Evolutionary conservation across 345 rosid species (phyloP).

Genomic region (Aegle marmelos): DNA sequence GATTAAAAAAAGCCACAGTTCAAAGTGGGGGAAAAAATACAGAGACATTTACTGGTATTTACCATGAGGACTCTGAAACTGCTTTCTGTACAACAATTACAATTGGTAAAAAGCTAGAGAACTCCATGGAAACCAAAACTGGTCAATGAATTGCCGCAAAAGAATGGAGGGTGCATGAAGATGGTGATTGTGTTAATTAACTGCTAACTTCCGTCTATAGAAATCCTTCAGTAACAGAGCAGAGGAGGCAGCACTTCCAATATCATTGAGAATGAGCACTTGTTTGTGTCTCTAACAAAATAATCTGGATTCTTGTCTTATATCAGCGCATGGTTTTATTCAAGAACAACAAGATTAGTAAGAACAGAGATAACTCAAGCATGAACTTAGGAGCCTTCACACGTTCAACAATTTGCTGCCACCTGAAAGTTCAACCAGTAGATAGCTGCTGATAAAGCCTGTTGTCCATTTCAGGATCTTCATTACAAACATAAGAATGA

Average conservation of each 20-base stretch:
- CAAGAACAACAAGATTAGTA: conserved; percentile 60
- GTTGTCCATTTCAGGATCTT: conserved; percentile 77
- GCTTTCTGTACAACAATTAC: conserved; percentile 9
- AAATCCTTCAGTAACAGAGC: background rate
- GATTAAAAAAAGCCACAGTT: background rate
- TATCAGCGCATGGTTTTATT: conserved; percentile 38
- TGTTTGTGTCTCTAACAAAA: background rate
- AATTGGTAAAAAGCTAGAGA: background rate
- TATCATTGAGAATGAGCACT: background rate
- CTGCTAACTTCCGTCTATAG: conserved; percentile 1
- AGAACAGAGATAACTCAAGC: conserved; percentile 53
- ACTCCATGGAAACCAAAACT: background rate
- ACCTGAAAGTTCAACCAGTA: conserved; percentile 99
- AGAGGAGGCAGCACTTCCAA: background rate
- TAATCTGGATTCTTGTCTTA: conserved; percentile 9
- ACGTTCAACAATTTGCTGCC: conserved; percentile 44
- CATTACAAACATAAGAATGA: conserved; percentile 48
- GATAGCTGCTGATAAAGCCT: conserved; percentile 94
- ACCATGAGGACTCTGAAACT: background rate
- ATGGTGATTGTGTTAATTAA: background rate
- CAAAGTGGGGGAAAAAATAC: background rate
- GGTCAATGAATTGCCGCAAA: background rate
- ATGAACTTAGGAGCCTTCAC: conserved; percentile 43
- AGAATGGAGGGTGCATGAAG: background rate
- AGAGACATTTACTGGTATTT: background rate